These are phyloP conservation scores for Talaromyces sp. DNA, from an alignment of 2,329 filamentous ascomycete species.

Conservation along the genomic window DNA sequence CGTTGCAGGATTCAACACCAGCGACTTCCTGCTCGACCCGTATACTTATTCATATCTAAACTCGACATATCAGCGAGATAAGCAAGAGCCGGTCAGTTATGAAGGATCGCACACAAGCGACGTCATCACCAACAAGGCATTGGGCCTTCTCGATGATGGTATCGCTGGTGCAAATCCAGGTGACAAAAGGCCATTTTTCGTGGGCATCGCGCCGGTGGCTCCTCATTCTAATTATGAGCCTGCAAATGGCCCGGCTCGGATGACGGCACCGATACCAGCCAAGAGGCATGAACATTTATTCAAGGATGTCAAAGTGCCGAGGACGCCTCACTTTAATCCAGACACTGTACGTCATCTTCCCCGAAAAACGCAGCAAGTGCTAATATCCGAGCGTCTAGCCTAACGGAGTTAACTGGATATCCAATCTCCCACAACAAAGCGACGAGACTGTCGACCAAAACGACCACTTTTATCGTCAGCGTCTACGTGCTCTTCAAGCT, in stretches of 20 bases:
- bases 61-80: conserved; percentile 58
- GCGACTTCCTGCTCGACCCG: conserved; percentile 37
- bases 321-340: conserved; percentile 63
- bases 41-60: conserved; percentile 64
- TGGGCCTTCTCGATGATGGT: conserved; percentile 59
- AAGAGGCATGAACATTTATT: conserved; percentile 61
- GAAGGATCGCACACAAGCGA: conserved; percentile 55
- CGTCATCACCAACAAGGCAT: conserved; percentile 54
- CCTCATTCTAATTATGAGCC: conserved; percentile 58
- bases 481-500: conserved; percentile 47
- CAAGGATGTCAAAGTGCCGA: conserved; percentile 53
- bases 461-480: conserved; percentile 48
- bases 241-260: conserved; percentile 19
- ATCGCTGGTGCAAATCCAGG: conserved; percentile 37
- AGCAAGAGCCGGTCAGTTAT: conserved; percentile 51
- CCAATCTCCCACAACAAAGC: conserved; percentile 40
- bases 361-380: not conserved
- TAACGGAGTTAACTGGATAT: conserved; percentile 45
- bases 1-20: conserved; percentile 33
- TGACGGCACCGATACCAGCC: conserved; percentile 53
- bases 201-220: conserved; percentile 61
- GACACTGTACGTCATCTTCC: conserved; percentile 36
- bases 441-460: conserved; percentile 46
- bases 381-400: conserved; percentile 19
- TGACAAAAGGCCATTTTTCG: conserved; percentile 55